Evolutionary conservation across 2,329 filamentous ascomycete species (phyloP), one percentile per base, ranked within the genome.

Genomic region (Knoxdaviesia capensis): DNA sequence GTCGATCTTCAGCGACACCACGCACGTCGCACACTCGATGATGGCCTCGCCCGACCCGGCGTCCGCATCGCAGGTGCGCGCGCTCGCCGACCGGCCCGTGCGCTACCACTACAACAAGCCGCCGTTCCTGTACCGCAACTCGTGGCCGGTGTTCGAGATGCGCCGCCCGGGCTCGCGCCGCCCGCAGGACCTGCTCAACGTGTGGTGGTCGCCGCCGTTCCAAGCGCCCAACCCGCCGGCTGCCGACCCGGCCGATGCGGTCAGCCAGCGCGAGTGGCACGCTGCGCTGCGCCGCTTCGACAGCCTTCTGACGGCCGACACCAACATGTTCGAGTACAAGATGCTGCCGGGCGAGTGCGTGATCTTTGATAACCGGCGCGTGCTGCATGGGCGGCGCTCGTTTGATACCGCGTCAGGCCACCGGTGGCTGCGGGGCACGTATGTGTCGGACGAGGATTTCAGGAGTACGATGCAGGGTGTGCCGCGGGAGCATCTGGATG

Each of bases 301-400:
- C 40, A 45, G 54, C 0, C 48, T 70, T 0, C 58, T 90, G 29
- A 76, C 83, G 48, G 53, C 63, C 1, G 59, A 66, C 0, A 54
- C 62, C 4, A 71, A 71, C 45, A 58, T 85, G 42, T 80, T 78
- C 52, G 69, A 88, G 62, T 66, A 79, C 45, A 79, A 79, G 57
- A 64, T 94, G 57, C 63, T 74, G 42, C 75, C 81, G 4, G 90
- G 88, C 3, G 82, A 94, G 53, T 93, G 85, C 54, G 86, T 87
- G 8, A 68, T 98, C n/a, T 96, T 98, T 54, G 80, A 93, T 55
- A 96, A 96, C 54, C 62, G 75, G 45, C 69, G 88, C 11, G 67
- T 93, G n/a, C 58, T 93, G 53, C 90, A 96, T 62, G 88, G 86
- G 0, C 67, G 90, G 4, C 69, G 66, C 10, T 72, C 75, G 31